Evolutionary conservation across 192 early-diverging fungal genomes (phyloP), one percentile per base, ranked within the genome.

Genomic region (Chytriomyces hyalinus): DNA sequence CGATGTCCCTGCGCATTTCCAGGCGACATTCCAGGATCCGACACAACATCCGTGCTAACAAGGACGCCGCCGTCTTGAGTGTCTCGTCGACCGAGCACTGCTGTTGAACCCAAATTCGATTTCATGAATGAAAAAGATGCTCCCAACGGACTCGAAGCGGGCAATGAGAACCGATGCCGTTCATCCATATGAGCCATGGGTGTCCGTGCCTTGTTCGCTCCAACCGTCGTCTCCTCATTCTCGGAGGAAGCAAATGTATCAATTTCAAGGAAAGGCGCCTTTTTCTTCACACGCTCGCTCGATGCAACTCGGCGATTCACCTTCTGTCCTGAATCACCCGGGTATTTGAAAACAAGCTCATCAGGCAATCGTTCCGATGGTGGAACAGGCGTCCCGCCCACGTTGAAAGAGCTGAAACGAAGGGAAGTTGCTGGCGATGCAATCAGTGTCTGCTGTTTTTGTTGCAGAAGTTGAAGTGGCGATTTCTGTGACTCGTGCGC

Each of bases 401-500:
- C 3, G 1, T 28, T 26, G 17, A 15, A 11, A 11, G 26, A 36
- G 28, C 63, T 36, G 1, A 65, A 26, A 17, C 47, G 66, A 8
- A 46, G n/a, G 46, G 60, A 47, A 4, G 2, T 63, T 17, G 72
- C 44, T 11, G 72, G 72, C 3, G 60, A 43, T 9, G 57, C 13
- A 24, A 73, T 17, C 44, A 44, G 26, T 36, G 44, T 44, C 28
- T 65, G 64, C 17, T 68, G 48, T 0, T 64, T 26, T 22, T 28
- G 43, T 36, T 75, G 73, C 2, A 64, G 9, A 15, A 65, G 73
- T 15, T 64, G 22, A 61, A 65, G 65, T 17, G 65, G 64, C 7
- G 43, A 15, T 24, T 64, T 47, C 10, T 75, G 72, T 22, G 43
- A n/a, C 11, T 53, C 59, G 2, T 78, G 66, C 13, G 78, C 81